Evolutionary conservation across 2,329 filamentous ascomycete species (phyloP).

Genomic region (Fusarium incarnatum): DNA sequence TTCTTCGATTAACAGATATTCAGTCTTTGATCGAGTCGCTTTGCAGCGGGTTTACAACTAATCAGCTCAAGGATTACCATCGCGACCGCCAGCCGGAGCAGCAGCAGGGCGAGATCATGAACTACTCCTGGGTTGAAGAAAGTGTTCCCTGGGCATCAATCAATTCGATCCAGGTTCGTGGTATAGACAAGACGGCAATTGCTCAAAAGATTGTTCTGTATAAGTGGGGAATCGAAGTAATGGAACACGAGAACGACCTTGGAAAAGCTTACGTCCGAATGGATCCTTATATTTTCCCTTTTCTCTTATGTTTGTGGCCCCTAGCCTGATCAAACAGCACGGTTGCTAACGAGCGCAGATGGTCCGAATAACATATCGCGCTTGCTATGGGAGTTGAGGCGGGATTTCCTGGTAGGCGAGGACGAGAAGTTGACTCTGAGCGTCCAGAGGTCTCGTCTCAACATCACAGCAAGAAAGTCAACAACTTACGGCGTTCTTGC

Average conservation of each 20-base stretch:
- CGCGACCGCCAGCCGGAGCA: conserved; percentile 10
- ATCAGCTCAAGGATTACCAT: conserved; percentile 61
- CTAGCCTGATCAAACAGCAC: not conserved
- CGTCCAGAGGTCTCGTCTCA: conserved; percentile 40
- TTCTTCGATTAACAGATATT: conserved; percentile 57
- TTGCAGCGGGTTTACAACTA: conserved; percentile 58
- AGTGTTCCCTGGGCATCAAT: conserved; percentile 55
- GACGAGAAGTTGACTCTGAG: conserved; percentile 48
- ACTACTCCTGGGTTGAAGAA: conserved; percentile 58
- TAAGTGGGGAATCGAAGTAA: conserved; percentile 63
- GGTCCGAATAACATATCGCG: conserved; percentile 25
- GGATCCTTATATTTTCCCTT: conserved; percentile 55
- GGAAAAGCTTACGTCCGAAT: conserved; percentile 58
- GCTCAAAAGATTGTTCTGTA: conserved; percentile 59
- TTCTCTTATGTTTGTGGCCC: conserved; percentile 58
- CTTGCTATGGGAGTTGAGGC: conserved; percentile 46
- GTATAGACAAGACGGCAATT: conserved; percentile 55
- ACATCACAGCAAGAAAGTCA: conserved; percentile 49
- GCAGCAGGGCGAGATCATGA: conserved; percentile 5
- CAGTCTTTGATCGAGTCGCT: conserved; percentile 55
- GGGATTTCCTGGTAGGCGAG: conserved; percentile 49
- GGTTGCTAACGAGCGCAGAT: conserved; percentile 16
- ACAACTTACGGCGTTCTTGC: conserved; percentile 51
- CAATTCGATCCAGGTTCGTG: conserved; percentile 29
- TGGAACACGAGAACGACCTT: conserved; percentile 57